Evolutionary conservation across 441 rosid species (phyloP).

Genomic region (Croton laevigatus): DNA sequence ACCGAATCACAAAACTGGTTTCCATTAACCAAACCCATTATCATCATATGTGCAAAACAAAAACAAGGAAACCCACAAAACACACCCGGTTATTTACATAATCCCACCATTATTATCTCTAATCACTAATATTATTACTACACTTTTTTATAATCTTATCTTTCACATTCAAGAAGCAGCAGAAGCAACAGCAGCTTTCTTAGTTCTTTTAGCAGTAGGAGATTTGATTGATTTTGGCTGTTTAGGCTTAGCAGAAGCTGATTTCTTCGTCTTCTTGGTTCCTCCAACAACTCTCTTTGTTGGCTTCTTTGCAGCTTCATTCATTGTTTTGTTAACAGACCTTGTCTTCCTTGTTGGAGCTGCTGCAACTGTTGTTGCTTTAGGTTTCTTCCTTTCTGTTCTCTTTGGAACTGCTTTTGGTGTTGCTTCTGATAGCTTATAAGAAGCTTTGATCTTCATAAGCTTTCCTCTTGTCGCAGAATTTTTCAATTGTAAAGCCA

Average conservation of each 20-base stretch:
- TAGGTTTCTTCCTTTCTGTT: conserved; percentile 21
- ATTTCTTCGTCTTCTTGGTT: conserved; percentile 44
- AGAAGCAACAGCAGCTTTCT: conserved; percentile 38
- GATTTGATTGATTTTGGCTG: conserved; percentile 70
- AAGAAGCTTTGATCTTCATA: conserved; percentile 74
- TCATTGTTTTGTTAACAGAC: conserved; percentile 26
- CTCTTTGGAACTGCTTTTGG: neutral
- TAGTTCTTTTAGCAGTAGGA: conserved; percentile 48
- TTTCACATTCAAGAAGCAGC: conserved; percentile 6
- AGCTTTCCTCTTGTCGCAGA: conserved; percentile 59
- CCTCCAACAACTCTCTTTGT: conserved; percentile 20
- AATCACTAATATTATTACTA: neutral
- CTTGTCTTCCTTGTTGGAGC: conserved; percentile 22
- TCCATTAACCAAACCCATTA: neutral
- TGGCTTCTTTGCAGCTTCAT: conserved; percentile 27
- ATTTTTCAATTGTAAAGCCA: conserved; percentile 66
- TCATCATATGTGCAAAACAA: neutral
- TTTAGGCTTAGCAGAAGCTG: conserved; percentile 52
- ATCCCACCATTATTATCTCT: neutral
- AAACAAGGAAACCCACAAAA: neutral
- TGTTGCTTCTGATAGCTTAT: conserved; percentile 44
- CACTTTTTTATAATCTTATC: neutral
- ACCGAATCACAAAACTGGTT: neutral
- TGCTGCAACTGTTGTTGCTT: conserved; percentile 1
- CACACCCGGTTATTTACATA: neutral